These are phyloP conservation scores for Septoria linicola DNA, from an alignment of 2,329 filamentous ascomycete species.

Conservation along the genomic window DNA sequence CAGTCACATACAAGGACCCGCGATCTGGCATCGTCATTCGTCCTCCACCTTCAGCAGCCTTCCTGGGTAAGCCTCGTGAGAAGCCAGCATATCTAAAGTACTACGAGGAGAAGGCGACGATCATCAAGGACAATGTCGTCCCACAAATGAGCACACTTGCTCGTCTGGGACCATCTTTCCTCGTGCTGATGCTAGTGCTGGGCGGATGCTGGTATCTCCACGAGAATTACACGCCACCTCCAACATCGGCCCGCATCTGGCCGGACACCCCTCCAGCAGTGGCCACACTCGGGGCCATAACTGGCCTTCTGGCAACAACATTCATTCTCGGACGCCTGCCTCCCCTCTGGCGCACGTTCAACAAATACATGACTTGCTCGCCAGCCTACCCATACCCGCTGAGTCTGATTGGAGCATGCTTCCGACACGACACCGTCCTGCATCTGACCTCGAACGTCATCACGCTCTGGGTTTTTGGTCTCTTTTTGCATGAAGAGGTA, in stretches of 20 bases:
- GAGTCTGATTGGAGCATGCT: slow-evolving; percentile 62
- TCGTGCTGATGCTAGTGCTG: slow-evolving; percentile 41
- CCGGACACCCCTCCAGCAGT: slow-evolving; percentile 62
- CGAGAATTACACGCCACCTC: slow-evolving; percentile 52
- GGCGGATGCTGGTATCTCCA: slow-evolving; percentile 47
- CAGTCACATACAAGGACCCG: slow-evolving; percentile 13
- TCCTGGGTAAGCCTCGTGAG: slow-evolving; percentile 32
- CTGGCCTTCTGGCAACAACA: slow-evolving; percentile 59
- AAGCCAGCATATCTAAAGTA: slow-evolving; percentile 40
- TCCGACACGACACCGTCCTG: slow-evolving; percentile 64
- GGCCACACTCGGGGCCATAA: slow-evolving; percentile 63
- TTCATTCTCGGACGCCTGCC: slow-evolving; percentile 63
- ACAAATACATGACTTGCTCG: slow-evolving; percentile 65
- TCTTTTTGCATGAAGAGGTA: slow-evolving; percentile 66
- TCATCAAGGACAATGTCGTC: slow-evolving; percentile 37
- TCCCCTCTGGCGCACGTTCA: slow-evolving; percentile 64
- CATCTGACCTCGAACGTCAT: slow-evolving; percentile 67
- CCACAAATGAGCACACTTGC: slow-evolving; percentile 37
- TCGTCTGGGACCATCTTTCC: slow-evolving; percentile 48
- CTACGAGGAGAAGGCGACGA: slow-evolving; percentile 38
- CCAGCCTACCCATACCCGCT: slow-evolving; percentile 64
- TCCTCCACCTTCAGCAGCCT: slow-evolving; percentile 27
- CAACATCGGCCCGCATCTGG: slow-evolving; percentile 53
- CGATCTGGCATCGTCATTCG: slow-evolving; percentile 27
- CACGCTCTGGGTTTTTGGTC: slow-evolving; percentile 65